These are phyloP conservation scores for Ustilago xerochloae DNA, from an alignment of 1,284 basidiomycete species.

Conservation along the genomic window DNA sequence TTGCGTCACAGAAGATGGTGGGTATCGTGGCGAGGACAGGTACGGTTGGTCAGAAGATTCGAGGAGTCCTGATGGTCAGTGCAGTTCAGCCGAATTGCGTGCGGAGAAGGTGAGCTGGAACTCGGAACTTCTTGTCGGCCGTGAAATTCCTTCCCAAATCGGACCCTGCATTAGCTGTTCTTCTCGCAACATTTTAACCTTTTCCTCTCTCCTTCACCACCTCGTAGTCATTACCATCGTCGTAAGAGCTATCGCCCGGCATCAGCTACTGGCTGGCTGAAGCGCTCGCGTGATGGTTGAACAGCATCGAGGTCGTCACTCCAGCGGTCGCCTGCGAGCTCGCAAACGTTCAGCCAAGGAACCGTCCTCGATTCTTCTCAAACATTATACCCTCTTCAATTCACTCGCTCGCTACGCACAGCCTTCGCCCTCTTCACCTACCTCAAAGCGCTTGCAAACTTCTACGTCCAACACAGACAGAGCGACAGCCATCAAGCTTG, in stretches of 20 bases:
- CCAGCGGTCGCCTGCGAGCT: not conserved
- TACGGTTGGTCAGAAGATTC: not conserved
- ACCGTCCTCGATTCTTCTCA: constrained; percentile 21
- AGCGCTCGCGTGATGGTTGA: not conserved
- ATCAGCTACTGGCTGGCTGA: not conserved
- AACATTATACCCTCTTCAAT: constrained; percentile 28
- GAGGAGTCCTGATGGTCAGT: constrained; percentile 17
- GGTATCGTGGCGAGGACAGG: not conserved
- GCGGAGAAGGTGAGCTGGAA: constrained; percentile 7
- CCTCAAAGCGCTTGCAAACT: not conserved
- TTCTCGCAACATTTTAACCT: too few relatives aligned
- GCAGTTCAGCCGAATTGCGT: constrained; percentile 6
- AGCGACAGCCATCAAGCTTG: not conserved
- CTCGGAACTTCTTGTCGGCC: constrained; percentile 10
- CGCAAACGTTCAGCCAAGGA: constrained; percentile 6
- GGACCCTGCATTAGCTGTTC: constrained; percentile 24
- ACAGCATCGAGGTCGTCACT: not conserved
- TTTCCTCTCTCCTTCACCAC: not conserved
- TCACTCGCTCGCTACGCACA: constrained; percentile 26
- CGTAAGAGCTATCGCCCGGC: too few relatives aligned
- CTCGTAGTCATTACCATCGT: not conserved
- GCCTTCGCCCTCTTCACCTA: not conserved
- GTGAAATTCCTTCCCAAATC: not conserved
- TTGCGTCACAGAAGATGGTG: not conserved
- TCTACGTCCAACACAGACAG: not conserved